Evolutionary conservation across 2,329 filamentous ascomycete genomes (phyloP).

Genomic region (Orbilia quercus): DNA sequence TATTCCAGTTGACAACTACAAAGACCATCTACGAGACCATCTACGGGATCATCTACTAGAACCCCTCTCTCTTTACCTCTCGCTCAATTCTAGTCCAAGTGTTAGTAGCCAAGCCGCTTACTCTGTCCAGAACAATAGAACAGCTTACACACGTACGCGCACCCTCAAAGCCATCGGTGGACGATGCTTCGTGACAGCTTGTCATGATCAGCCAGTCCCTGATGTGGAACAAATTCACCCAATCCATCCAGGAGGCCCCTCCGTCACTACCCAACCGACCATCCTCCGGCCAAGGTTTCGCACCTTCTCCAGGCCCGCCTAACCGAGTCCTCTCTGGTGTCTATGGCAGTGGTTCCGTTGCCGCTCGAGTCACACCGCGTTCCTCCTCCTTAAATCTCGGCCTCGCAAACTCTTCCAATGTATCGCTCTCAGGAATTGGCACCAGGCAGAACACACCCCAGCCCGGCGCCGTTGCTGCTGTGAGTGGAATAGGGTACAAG

Average conservation of each 20-base stretch:
- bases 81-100: no score
- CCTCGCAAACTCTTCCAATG: conserved; percentile 77
- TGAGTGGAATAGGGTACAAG: conserved; percentile 27
- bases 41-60: no score
- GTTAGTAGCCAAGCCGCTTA: no score
- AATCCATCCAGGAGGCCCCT: conserved; percentile 53
- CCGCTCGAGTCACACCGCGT: conserved; percentile 69
- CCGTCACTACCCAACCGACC: conserved; percentile 49
- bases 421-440: conserved; percentile 76
- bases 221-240: conserved; percentile 57
- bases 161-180: conserved; percentile 7
- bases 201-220: conserved; percentile 53
- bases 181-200: conserved; percentile 53
- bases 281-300: conserved; percentile 16
- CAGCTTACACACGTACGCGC: neutral
- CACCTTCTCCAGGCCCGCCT: conserved; percentile 26
- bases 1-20: no score
- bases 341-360: conserved; percentile 27
- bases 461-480: conserved; percentile 11
- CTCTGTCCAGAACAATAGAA: no score
- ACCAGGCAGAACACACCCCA: conserved; percentile 62
- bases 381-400: conserved; percentile 82
- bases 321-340: conserved; percentile 49
- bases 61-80: no score
- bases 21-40: no score